A percentile compares a stretch with the other conserved stretches of the same genome.
These are phyloP conservation scores for Sanguinoderma infundibulare DNA, from an alignment of 1,284 basidiomycete species.

Conservation along the genomic window DNA sequence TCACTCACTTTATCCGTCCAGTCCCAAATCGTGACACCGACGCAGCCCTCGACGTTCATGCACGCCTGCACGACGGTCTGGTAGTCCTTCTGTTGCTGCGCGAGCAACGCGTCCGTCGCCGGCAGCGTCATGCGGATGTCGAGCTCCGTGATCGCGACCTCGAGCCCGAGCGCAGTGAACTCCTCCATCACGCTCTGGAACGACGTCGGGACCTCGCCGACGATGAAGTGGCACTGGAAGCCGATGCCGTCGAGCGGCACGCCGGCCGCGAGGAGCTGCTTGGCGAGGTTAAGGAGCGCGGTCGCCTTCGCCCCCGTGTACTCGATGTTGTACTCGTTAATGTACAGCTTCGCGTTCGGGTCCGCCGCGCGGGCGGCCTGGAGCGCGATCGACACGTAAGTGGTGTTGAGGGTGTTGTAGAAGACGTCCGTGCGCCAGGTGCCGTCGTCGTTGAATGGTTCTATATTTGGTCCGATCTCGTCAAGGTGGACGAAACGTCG, in stretches of 20 bases:
- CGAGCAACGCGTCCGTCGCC: conserved; percentile 46
- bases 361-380: conserved; percentile 51
- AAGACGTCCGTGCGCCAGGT: conserved; percentile 54
- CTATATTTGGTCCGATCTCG: conserved; percentile 21
- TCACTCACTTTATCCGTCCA: conserved; percentile 43
- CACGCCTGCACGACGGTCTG: conserved; percentile 49
- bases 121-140: conserved; percentile 58
- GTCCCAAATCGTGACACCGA: conserved; percentile 57
- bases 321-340: conserved; percentile 60
- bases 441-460: conserved; percentile 66
- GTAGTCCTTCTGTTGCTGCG: conserved; percentile 55
- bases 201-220: conserved; percentile 46
- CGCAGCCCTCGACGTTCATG: conserved; percentile 45
- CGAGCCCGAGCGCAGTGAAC: conserved; percentile 54
- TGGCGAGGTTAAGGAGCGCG: conserved; percentile 50
- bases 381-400: conserved; percentile 50
- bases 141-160: conserved; percentile 60
- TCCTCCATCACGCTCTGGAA: conserved; percentile 47
- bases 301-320: conserved; percentile 45
- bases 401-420: conserved; percentile 48
- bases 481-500: too few species aligned
- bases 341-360: conserved; percentile 43
- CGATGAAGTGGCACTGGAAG: conserved; percentile 54
- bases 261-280: conserved; percentile 43
- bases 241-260: conserved; percentile 56